phyloP scores from a whole-genome alignment of 2,329 filamentous ascomycete genomes.

The Colletotrichum sp. region DNA sequence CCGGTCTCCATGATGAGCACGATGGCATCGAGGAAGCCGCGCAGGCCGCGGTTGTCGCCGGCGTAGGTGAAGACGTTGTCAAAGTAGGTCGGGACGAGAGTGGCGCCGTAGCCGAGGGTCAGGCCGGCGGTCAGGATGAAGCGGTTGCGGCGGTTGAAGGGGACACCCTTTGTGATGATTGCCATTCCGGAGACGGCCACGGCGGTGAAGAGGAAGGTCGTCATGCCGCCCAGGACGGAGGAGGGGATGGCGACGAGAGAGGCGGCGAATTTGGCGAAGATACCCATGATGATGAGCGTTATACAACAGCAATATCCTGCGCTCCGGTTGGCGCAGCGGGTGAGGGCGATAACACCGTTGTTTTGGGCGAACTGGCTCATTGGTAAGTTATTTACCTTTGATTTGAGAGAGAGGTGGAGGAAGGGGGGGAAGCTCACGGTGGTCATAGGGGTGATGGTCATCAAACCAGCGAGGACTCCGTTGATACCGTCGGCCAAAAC shows the following conservation, averaged over 20 bases:
- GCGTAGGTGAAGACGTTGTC: conserved; percentile 73
- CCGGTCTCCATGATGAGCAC: conserved; percentile 76
- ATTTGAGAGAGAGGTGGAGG: background rate
- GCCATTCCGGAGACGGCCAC: conserved; percentile 80
- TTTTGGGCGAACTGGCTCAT: conserved; percentile 73
- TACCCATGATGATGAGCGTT: conserved; percentile 80
- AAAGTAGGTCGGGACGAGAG: conserved; percentile 72
- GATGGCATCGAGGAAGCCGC: conserved; percentile 78
- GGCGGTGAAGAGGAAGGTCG: conserved; percentile 79
- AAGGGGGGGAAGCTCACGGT: conserved; percentile 39
- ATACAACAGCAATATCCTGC: conserved; percentile 80
- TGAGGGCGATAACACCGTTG: conserved; percentile 84
- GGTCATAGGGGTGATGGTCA: conserved; percentile 81
- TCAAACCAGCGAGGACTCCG: conserved; percentile 75
- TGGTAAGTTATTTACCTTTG: background rate
- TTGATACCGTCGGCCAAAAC: conserved; percentile 80
- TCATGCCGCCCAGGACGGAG: conserved; percentile 70
- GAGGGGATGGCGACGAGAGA: conserved; percentile 77
- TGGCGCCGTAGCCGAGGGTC: conserved; percentile 75
- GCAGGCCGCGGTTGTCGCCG: conserved; percentile 69
- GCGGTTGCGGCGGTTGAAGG: conserved; percentile 79
- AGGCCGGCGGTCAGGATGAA: conserved; percentile 82
- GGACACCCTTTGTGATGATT: conserved; percentile 72
- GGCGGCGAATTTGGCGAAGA: conserved; percentile 85
- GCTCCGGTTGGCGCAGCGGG: conserved; percentile 79